Evolutionary conservation across 345 rosid genomes (phyloP), one percentile per base, ranked within the genome.

Genomic region (Erucastrum elatum): DNA sequence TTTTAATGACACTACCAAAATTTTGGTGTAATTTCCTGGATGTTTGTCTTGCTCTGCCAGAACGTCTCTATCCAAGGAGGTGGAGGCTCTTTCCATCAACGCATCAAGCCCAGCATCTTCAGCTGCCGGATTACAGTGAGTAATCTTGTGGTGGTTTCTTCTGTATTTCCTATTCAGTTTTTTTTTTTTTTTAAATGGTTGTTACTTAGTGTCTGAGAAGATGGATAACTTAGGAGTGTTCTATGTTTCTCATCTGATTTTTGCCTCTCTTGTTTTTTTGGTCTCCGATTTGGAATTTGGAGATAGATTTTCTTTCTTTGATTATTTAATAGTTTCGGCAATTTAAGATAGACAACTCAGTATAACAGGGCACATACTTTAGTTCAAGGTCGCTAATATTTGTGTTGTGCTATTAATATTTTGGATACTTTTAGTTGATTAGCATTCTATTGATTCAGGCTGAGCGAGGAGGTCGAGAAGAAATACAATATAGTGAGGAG

Each of bases 391-490:
- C 21, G 2, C 58, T 3, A n/a, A n/a, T 31, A 26, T 30, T n/a
- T 13, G 21, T 3, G 66, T 31, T 63, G 67, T 61, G 37, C 65
- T 61, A 63, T n/a, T 33, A 17, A 17, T 16, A 53, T 53, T 53
- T 53, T 53, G 59, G 26, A 53, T 53, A 8, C 7, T 53, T 53
- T 53, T 53, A 53, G 3, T 21, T 53, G 59, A 16, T 63, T 63
- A 15, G 66, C 12, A 63, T 15, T 33, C 11, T 31, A 63, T 33
- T 63, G 59, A 53, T 53, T 53, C 59, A 53, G 64, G 64, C 12
- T 60, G 64, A 60, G 64, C 34, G 64, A 87, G 9, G 67, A 63
- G 67, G 67, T 63, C 10, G 67, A 31, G 67, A 33, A 63, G 25
- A 63, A 33, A 63, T 63, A n/a, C 26, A 17, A 63, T 17, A 15